A percentile compares a stretch with the other conserved stretches of the same genome.
These are phyloP conservation scores for Fomitopsis palustris DNA, from an alignment of 1,284 basidiomycete genomes.

Conservation along the genomic window DNA sequence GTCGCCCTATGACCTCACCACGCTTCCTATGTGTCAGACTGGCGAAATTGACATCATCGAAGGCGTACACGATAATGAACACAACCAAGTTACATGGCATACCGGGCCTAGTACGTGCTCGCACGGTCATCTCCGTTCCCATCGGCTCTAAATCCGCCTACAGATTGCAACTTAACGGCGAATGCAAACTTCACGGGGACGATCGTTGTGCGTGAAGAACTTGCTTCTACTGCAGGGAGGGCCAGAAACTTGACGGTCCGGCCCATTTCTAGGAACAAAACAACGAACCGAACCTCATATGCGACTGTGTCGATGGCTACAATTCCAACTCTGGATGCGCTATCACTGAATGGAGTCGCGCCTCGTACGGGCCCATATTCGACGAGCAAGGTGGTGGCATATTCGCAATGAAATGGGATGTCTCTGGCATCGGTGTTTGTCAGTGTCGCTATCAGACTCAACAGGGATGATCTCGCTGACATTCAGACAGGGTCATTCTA, in stretches of 20 bases:
- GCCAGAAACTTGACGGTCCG: too few species aligned
- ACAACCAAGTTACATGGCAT: slow-evolving; percentile 78
- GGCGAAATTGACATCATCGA: slow-evolving; percentile 84
- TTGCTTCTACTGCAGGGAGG: background rate
- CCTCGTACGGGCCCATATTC: slow-evolving; percentile 71
- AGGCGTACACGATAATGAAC: slow-evolving; percentile 72
- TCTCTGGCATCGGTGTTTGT: slow-evolving; percentile 71
- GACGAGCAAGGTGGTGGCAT: slow-evolving; percentile 73
- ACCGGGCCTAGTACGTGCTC: slow-evolving; percentile 45
- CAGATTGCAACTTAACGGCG: slow-evolving; percentile 43
- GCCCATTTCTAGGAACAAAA: slow-evolving; percentile 23
- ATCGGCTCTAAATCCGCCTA: background rate
- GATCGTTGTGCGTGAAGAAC: slow-evolving; percentile 41
- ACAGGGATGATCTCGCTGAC: background rate
- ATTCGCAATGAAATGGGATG: slow-evolving; percentile 78
- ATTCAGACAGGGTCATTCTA: slow-evolving; percentile 64
- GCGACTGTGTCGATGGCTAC: slow-evolving; percentile 40
- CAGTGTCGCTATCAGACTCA: slow-evolving; percentile 23
- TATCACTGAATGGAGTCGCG: slow-evolving; percentile 64
- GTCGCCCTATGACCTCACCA: background rate
- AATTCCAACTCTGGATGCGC: slow-evolving; percentile 66
- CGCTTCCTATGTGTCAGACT: slow-evolving; percentile 32
- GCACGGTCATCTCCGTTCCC: background rate
- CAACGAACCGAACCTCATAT: slow-evolving; percentile 45
- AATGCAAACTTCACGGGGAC: slow-evolving; percentile 54